Evolutionary conservation across 1,284 basidiomycete species (phyloP).

Genomic region (Apiotrichum siamense): DNA sequence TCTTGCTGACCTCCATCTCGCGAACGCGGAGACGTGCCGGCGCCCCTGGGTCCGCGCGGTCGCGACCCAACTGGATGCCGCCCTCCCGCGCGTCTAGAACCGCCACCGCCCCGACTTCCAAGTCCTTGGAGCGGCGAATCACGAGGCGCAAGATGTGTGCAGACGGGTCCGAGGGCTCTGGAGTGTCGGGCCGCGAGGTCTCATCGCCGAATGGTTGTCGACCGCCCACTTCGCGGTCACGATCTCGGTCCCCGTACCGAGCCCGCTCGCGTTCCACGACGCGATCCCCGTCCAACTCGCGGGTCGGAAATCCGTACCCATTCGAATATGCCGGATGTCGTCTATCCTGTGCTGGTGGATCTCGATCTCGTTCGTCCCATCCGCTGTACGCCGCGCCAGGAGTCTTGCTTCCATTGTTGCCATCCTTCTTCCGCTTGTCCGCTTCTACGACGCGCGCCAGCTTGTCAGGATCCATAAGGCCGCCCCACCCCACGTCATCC

Average conservation of each 20-base stretch:
- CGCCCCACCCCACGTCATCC: constrained; percentile 45
- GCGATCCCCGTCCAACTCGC: too few relatives aligned
- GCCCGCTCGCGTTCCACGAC: background rate
- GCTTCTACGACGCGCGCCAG: constrained; percentile 21
- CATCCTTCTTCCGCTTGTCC: background rate
- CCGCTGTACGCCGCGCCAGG: background rate
- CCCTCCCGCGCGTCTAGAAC: constrained; percentile 41
- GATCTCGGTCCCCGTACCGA: background rate
- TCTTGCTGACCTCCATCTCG: constrained; percentile 47
- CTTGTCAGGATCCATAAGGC: constrained; percentile 39
- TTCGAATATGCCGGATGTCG: constrained; percentile 5
- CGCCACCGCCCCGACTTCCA: constrained; percentile 25
- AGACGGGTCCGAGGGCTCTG: background rate
- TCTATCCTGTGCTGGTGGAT: background rate
- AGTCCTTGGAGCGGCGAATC: constrained; percentile 23
- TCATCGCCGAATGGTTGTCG: background rate
- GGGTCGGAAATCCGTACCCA: background rate
- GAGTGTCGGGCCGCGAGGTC: background rate
- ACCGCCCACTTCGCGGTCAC: background rate
- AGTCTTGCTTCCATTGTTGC: too few relatives aligned
- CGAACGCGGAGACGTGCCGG: constrained; percentile 34
- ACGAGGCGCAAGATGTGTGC: constrained; percentile 40
- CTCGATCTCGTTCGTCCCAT: background rate
- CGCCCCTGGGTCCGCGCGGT: constrained; percentile 30
- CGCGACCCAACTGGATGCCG: constrained; percentile 41